Percentiles rank a stretch among this genome's conserved stretches.
These are phyloP conservation scores for Tricholoma sp. DNA, from an alignment of 768 basidiomycete genomes.

Conservation along the genomic window DNA sequence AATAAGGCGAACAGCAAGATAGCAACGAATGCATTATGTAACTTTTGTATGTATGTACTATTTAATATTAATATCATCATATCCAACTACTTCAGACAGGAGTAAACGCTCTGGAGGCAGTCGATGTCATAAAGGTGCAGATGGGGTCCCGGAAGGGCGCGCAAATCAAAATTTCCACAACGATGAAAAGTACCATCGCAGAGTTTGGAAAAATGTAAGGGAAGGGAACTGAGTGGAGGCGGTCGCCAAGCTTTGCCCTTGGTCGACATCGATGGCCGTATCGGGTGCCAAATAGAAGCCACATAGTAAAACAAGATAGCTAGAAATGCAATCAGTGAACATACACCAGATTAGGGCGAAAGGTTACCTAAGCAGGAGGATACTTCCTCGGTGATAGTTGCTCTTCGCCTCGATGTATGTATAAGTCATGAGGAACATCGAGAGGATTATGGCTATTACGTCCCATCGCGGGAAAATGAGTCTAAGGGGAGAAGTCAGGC, in stretches of 20 bases:
- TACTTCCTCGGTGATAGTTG: conserved; percentile 96
- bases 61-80: conserved; percentile 12
- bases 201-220: conserved; percentile 33
- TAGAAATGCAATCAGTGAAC: conserved; percentile 25
- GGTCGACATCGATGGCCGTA: conserved; percentile 33
- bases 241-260: conserved; percentile 22
- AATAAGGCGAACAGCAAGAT: neutral
- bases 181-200: conserved; percentile 34
- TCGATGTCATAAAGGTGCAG: neutral
- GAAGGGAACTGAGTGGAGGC: conserved; percentile 28
- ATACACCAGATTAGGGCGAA: neutral
- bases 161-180: conserved; percentile 15
- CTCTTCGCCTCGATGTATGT: conserved; percentile 99
- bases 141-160: neutral
- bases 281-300: conserved; percentile 93
- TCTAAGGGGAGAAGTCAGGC: conserved; percentile 32
- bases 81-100: neutral
- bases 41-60: conserved; percentile 18
- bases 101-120: neutral
- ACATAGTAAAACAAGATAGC: conserved; percentile 85
- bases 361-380: conserved; percentile 84
- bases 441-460: conserved; percentile 88
- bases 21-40: neutral
- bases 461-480: conserved; percentile 99
- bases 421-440: conserved; percentile 97